Evolutionary conservation across 1,284 basidiomycete species (phyloP).

Genomic region (Heterobasidion parviporum): DNA sequence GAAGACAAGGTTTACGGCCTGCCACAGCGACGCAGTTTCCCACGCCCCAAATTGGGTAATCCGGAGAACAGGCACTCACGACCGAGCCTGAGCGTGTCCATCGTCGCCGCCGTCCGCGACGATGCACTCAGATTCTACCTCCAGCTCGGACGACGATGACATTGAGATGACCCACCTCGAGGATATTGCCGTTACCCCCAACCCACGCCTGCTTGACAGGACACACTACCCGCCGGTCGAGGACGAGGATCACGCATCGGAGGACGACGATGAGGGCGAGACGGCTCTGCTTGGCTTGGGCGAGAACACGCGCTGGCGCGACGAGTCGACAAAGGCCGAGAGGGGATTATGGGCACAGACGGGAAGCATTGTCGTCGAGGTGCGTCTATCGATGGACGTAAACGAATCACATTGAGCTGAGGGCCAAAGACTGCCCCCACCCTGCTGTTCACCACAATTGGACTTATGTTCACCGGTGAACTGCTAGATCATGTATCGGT

Average conservation of each 20-base stretch:
- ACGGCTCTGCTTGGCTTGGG: conserved; percentile 24
- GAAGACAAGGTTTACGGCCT: conserved; percentile 13
- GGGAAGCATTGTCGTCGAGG: conserved; percentile 58
- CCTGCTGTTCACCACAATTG: conserved; percentile 61
- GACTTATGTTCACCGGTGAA: conserved; percentile 83
- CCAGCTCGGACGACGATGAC: conserved; percentile 12
- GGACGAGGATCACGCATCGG: conserved; percentile 18
- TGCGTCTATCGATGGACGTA: conserved; percentile 20
- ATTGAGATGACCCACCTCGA: conserved; percentile 31
- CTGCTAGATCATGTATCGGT: conserved; percentile 82
- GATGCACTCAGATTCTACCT: conserved; percentile 2
- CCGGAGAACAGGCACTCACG: neutral
- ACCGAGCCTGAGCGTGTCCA: neutral
- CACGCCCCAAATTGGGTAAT: conserved; percentile 2
- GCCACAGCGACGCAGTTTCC: conserved; percentile 8
- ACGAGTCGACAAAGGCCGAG: conserved; percentile 12
- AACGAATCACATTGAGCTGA: neutral
- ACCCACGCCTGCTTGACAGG: conserved; percentile 11
- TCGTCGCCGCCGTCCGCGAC: neutral
- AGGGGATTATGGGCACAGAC: conserved; percentile 39
- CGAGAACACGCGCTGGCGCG: conserved; percentile 18
- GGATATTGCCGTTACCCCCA: conserved; percentile 21
- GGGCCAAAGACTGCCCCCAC: conserved; percentile 60
- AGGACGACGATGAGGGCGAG: conserved; percentile 22
- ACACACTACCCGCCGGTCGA: conserved; percentile 15